Evolutionary conservation across 1,284 basidiomycete species (phyloP).

Genomic region (Sanghuangporus weigelae): DNA sequence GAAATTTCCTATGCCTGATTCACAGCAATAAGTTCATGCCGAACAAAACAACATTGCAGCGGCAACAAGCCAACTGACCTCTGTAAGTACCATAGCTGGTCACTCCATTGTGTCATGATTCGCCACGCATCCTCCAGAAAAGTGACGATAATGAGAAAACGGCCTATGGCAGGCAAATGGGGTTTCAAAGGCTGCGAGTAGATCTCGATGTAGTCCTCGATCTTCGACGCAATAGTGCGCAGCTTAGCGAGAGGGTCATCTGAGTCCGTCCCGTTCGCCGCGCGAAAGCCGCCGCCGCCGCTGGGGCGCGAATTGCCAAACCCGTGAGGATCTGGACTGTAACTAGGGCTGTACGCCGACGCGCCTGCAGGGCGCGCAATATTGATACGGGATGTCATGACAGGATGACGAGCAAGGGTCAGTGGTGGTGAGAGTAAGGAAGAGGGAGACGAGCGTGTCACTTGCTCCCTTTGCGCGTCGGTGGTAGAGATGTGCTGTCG

Average conservation of each 20-base stretch:
- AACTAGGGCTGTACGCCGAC: slow-evolving; percentile 48
- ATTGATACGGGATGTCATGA: slow-evolving; percentile 77
- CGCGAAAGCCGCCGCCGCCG: slow-evolving; percentile 63
- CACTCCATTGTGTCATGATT: slow-evolving; percentile 91
- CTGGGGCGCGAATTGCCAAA: slow-evolving; percentile 63
- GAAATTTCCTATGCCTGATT: slow-evolving; percentile 85
- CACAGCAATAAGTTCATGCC: background rate
- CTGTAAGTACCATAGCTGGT: slow-evolving; percentile 97
- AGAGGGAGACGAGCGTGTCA: background rate
- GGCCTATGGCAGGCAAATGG: slow-evolving; percentile 89
- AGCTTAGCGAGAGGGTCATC: slow-evolving; percentile 84
- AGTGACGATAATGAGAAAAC: slow-evolving; percentile 97
- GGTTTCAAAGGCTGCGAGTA: slow-evolving; percentile 94
- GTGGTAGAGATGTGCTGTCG: slow-evolving; percentile 4
- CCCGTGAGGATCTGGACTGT: slow-evolving; percentile 65
- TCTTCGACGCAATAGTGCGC: slow-evolving; percentile 68
- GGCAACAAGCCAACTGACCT: slow-evolving; percentile 49
- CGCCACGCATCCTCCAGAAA: slow-evolving; percentile 96
- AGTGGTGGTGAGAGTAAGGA: background rate
- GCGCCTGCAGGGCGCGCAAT: slow-evolving; percentile 68
- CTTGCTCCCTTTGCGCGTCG: background rate
- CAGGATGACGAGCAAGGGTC: background rate
- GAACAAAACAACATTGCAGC: slow-evolving; percentile 14
- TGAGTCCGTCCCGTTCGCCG: slow-evolving; percentile 50
- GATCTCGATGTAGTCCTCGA: slow-evolving; percentile 92